These are phyloP conservation scores for Colletotrichum abscissum DNA, from an alignment of 2,329 filamentous ascomycete genomes.

Conservation along the genomic window DNA sequence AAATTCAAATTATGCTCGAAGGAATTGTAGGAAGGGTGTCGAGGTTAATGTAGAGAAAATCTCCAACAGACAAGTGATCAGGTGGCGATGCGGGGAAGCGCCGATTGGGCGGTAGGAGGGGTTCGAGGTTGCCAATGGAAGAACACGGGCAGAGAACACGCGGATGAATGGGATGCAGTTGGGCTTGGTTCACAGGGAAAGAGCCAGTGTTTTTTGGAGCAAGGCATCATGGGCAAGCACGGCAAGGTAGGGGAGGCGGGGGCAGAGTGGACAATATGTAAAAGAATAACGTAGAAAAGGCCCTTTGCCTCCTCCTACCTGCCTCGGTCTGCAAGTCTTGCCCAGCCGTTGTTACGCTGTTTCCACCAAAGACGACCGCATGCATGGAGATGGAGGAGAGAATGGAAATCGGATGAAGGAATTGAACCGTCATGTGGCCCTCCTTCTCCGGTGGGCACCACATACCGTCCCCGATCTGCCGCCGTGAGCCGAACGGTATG, in stretches of 20 bases:
- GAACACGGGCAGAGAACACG: neutral
- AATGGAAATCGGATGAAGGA: slow-evolving; percentile 20
- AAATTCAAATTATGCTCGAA: neutral
- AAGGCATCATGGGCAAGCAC: too few relatives aligned
- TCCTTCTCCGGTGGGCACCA: slow-evolving; percentile 10
- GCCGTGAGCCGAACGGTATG: neutral
- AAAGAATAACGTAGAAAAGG: neutral
- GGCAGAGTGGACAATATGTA: neutral
- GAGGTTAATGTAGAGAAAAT: neutral
- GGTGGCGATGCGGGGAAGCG: slow-evolving; percentile 21
- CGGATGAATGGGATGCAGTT: slow-evolving; percentile 2
- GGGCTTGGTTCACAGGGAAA: neutral
- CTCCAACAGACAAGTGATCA: neutral
- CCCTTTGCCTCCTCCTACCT: too few relatives aligned
- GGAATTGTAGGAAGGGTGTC: neutral
- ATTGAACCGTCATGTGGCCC: slow-evolving; percentile 23
- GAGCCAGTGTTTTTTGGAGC: neutral
- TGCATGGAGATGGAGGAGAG: slow-evolving; percentile 7
- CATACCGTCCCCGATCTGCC: neutral
- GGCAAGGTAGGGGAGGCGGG: too few relatives aligned
- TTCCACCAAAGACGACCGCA: neutral
- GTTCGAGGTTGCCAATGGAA: neutral
- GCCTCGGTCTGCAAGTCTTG: too few relatives aligned
- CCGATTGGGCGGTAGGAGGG: neutral
- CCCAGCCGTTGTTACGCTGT: too few relatives aligned